phyloP scores from a whole-genome alignment of 2,329 filamentous ascomycete species.

The Orbilia blumenaviensis region DNA sequence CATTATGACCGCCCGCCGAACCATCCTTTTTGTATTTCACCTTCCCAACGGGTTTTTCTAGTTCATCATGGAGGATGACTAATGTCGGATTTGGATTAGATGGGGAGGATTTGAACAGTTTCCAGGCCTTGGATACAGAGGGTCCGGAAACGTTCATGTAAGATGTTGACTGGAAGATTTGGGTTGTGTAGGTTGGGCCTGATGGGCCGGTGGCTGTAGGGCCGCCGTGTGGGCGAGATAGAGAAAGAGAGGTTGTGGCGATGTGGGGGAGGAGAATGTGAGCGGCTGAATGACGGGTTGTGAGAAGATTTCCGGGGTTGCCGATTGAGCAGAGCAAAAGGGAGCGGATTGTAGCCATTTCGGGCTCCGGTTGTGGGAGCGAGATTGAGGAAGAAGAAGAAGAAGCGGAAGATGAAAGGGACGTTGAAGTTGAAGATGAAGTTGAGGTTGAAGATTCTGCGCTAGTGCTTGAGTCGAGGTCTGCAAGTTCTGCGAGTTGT shows the following conservation, averaged over 20 bases:
- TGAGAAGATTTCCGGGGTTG: slow-evolving; percentile 74
- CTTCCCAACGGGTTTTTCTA: slow-evolving; percentile 76
- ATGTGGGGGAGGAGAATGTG: slow-evolving; percentile 77
- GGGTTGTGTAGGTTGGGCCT: slow-evolving; percentile 64
- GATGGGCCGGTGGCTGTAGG: slow-evolving; percentile 63
- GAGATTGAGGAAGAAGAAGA: slow-evolving; percentile 12
- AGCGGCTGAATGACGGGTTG: slow-evolving; percentile 86
- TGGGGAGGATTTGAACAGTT: slow-evolving; percentile 62
- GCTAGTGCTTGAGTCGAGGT: not conserved
- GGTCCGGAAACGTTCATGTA: slow-evolving; percentile 86
- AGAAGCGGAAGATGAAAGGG: not conserved
- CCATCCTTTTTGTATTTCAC: slow-evolving; percentile 73
- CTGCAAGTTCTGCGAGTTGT: slow-evolving; percentile 13
- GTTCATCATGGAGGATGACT: slow-evolving; percentile 86
- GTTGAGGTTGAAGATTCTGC: not conserved
- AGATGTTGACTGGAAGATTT: slow-evolving; percentile 76
- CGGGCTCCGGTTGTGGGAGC: not conserved
- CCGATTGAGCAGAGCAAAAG: slow-evolving; percentile 88
- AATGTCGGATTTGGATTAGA: slow-evolving; percentile 62
- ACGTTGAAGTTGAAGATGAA: slow-evolving; percentile 17
- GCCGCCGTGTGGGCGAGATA: slow-evolving; percentile 64
- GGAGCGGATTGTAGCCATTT: slow-evolving; percentile 58
- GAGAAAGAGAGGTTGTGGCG: slow-evolving; percentile 65
- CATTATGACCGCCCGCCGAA: slow-evolving; percentile 77
- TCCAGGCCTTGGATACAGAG: slow-evolving; percentile 74